Conservation (phyloP, 768 basidiomycete species). For the Pulveroboletus sp. region DNA sequence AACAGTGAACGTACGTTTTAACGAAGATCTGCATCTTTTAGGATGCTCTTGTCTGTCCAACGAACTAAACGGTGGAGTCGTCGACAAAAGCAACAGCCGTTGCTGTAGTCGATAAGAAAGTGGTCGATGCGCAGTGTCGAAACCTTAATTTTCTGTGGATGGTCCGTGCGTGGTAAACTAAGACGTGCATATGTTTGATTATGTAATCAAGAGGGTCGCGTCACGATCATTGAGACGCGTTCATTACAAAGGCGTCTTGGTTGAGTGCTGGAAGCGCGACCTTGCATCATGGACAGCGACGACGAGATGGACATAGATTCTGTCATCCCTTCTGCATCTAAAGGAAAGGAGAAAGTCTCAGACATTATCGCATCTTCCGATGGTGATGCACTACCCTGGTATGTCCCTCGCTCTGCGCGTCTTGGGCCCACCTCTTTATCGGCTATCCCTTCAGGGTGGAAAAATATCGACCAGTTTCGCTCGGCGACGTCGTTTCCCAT, state of each 20-base stretch:
- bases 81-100: constrained; percentile 76
- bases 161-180: constrained; percentile 38
- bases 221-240: not conserved
- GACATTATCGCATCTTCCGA: constrained; percentile 39
- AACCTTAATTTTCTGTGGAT: constrained; percentile 36
- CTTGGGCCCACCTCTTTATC: not conserved
- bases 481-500: constrained; percentile 96
- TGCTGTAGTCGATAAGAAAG: constrained; percentile 20
- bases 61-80: constrained; percentile 88
- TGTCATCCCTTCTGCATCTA: constrained; percentile 31
- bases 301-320: constrained; percentile 46
- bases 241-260: not conserved
- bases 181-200: not conserved
- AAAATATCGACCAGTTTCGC: constrained; percentile 88
- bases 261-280: not conserved
- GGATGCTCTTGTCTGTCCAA: constrained; percentile 86
- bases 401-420: constrained; percentile 19
- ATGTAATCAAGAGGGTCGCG: constrained; percentile 17
- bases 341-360: constrained; percentile 68
- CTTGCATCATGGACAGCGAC: constrained; percentile 49
- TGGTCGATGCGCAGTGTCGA: constrained; percentile 9
- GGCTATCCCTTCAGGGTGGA: constrained; percentile 68
- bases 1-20: constrained; percentile 65
- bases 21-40: constrained; percentile 95
- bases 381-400: constrained; percentile 84